These are phyloP conservation scores for Posidonia oceanica DNA, from an alignment of 116 monocot species.

Conservation along the genomic window DNA sequence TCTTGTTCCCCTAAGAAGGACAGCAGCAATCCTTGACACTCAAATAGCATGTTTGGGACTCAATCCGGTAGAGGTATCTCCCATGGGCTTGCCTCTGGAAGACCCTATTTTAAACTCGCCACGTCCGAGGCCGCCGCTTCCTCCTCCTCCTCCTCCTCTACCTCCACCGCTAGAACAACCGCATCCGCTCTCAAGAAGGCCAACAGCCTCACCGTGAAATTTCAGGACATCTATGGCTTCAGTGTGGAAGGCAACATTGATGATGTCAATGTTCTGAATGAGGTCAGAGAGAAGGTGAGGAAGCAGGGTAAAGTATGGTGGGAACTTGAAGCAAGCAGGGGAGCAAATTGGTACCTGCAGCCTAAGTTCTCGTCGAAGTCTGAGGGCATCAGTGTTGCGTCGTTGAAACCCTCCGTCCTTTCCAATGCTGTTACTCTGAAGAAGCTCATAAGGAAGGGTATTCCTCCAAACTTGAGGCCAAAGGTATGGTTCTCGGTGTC, in stretches of 20 bases:
- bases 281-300: conserved; percentile 89
- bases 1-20: neutral
- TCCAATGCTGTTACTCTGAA: conserved; percentile 61
- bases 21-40: neutral
- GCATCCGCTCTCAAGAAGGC: conserved; percentile 17
- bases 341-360: conserved; percentile 90
- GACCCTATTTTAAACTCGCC: conserved; percentile 31
- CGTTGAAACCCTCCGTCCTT: conserved; percentile 56
- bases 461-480: conserved; percentile 63
- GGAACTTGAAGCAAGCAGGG: conserved; percentile 81
- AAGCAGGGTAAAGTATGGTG: conserved; percentile 83
- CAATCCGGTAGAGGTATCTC: conserved; percentile 19
- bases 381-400: conserved; percentile 57
- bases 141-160: conserved; percentile 9
- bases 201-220: conserved; percentile 44
- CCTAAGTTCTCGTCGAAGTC: conserved; percentile 57
- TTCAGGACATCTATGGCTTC: conserved; percentile 91
- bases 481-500: conserved; percentile 92
- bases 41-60: conserved; percentile 5
- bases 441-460: conserved; percentile 82
- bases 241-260: conserved; percentile 80
- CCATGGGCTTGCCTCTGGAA: conserved; percentile 23
- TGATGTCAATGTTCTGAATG: conserved; percentile 95
- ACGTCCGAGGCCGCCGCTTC: conserved; percentile 7
- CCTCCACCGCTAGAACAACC: conserved; percentile 8